Conservation (phyloP, 768 basidiomycete genomes). For the Russula compacta region DNA sequence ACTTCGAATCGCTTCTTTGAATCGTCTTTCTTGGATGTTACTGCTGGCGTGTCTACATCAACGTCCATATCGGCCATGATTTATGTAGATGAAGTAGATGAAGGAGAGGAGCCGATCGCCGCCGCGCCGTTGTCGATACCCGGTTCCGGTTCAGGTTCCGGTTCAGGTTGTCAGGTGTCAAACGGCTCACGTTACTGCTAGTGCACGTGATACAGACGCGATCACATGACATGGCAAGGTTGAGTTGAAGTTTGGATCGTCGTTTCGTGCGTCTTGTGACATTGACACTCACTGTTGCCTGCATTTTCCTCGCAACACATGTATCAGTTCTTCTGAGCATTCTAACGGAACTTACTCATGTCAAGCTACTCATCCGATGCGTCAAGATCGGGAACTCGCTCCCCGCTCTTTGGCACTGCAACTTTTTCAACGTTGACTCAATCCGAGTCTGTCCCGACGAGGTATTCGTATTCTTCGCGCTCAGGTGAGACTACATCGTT, state of each 20-base stretch:
- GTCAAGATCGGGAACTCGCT: slow-evolving; percentile 36
- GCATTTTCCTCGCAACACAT: slow-evolving; percentile 27
- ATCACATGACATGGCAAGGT: slow-evolving; percentile 30
- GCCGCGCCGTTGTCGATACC: no score
- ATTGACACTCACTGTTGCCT: slow-evolving; percentile 28
- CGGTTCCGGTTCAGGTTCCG: no score
- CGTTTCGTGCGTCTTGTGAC: background rate
- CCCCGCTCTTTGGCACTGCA: slow-evolving; percentile 53
- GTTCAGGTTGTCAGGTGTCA: no score
- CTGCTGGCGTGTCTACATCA: slow-evolving; percentile 59
- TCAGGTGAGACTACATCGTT: slow-evolving; percentile 36
- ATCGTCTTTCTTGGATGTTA: slow-evolving; percentile 37
- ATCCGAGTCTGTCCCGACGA: slow-evolving; percentile 46
- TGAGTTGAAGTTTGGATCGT: slow-evolving; percentile 10
- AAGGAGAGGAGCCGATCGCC: background rate
- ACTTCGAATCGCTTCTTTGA: slow-evolving; percentile 92
- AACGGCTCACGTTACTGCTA: background rate
- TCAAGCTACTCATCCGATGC: slow-evolving; percentile 29
- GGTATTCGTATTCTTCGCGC: slow-evolving; percentile 45
- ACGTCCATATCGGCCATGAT: slow-evolving; percentile 65
- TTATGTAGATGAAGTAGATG: background rate
- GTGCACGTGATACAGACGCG: slow-evolving; percentile 12
- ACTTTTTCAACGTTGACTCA: slow-evolving; percentile 45
- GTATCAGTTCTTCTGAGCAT: slow-evolving; percentile 21
- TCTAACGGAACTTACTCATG: slow-evolving; percentile 25